Conservation (phyloP, 2,329 filamentous ascomycete species). For the Beauveria sp. region DNA sequence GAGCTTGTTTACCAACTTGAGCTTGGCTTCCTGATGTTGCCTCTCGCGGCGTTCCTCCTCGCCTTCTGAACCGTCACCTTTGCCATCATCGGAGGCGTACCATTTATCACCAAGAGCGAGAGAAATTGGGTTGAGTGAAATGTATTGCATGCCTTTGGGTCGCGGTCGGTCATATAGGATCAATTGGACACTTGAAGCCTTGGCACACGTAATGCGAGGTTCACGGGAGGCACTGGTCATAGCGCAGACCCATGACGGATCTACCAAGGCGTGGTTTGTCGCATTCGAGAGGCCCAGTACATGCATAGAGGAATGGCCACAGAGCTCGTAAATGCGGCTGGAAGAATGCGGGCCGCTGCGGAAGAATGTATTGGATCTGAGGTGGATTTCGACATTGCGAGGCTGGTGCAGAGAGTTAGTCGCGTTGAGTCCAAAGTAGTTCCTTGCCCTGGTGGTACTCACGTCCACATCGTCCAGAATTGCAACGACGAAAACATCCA, state of each 20-base stretch:
- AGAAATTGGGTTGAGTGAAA: constrained; percentile 83
- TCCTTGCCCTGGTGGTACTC: constrained; percentile 23
- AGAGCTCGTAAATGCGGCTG: constrained; percentile 73
- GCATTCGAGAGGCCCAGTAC: constrained; percentile 79
- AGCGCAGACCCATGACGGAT: constrained; percentile 63
- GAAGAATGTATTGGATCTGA: constrained; percentile 76
- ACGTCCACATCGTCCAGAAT: constrained; percentile 89
- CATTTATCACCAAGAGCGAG: constrained; percentile 73
- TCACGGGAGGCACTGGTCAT: constrained; percentile 44
- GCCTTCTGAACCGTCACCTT: constrained; percentile 51
- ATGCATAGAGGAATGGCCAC: constrained; percentile 73
- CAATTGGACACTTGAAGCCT: constrained; percentile 70
- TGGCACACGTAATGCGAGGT: constrained; percentile 68
- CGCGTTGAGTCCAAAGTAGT: not conserved
- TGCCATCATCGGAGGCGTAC: constrained; percentile 26
- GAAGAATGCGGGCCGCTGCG: constrained; percentile 75
- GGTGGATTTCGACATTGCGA: constrained; percentile 76
- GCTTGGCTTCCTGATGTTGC: constrained; percentile 49
- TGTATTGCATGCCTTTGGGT: constrained; percentile 89
- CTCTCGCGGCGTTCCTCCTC: constrained; percentile 62
- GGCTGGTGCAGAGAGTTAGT: constrained; percentile 40
- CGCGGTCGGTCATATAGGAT: constrained; percentile 83
- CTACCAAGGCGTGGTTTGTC: constrained; percentile 39
- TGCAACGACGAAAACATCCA: constrained; percentile 85
- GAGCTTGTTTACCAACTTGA: constrained; percentile 73